These are phyloP conservation scores for Cyclotella cryptica DNA, from an alignment of 108 stramenopile species.

Conservation along the genomic window DNA sequence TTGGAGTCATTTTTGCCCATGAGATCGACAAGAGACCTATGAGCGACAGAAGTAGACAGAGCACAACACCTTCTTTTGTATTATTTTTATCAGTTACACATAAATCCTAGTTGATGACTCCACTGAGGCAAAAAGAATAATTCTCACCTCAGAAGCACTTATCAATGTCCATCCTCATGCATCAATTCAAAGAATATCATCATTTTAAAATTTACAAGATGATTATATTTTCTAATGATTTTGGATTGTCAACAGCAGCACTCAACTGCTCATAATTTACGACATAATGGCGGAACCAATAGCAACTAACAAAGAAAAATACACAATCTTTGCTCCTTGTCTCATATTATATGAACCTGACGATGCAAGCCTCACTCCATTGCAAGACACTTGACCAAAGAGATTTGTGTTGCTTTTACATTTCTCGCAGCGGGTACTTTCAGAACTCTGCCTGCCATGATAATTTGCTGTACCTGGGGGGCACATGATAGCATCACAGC, in stretches of 20 bases:
- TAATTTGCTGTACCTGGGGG: constrained; percentile 63
- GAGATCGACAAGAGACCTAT: too few relatives aligned
- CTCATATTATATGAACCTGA: constrained; percentile 2
- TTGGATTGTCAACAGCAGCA: neutral
- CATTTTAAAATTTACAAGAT: too few relatives aligned
- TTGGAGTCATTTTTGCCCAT: too few relatives aligned
- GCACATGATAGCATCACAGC: constrained; percentile 81
- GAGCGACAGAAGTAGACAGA: too few relatives aligned
- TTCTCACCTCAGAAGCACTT: too few relatives aligned
- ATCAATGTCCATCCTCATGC: too few relatives aligned
- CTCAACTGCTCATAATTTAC: neutral
- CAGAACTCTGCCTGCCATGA: constrained; percentile 42
- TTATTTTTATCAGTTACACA: too few relatives aligned
- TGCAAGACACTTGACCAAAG: constrained; percentile 50
- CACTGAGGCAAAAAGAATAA: too few relatives aligned
- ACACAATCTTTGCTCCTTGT: neutral
- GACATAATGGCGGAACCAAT: neutral
- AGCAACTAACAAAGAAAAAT: constrained; percentile 11
- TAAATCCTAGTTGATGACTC: too few relatives aligned
- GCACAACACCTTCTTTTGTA: too few relatives aligned
- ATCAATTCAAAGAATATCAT: too few relatives aligned
- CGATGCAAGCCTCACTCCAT: constrained; percentile 43
- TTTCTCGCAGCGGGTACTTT: constrained; percentile 29
- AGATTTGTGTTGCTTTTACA: constrained; percentile 42
- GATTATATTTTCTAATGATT: neutral